Base-by-base conservation (phyloP, 768 basidiomycete genomes). In the Tephrocybe sp. region DNA sequence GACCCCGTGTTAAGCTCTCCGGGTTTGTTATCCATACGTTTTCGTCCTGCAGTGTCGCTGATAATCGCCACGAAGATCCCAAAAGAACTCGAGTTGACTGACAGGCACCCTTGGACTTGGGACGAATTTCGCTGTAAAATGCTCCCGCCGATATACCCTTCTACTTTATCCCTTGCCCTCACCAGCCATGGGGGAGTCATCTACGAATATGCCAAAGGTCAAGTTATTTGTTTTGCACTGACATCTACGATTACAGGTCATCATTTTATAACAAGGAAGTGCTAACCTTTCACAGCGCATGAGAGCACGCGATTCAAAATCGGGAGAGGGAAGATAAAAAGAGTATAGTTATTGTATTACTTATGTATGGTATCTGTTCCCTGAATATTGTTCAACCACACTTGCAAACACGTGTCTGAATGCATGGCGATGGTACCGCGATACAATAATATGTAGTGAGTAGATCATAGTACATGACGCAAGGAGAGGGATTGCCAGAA, bases 1-100 rank as follows among this genome's bases (percentile, higher is more conserved):
- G 63, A 64, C 5, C 47, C 50, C 21, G 57, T 64, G 45, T 63
- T 62, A 23, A 61, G 61, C 52, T 79, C 79, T 49, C 77, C 80
- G 57, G 78, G 82, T 80, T 49, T 18, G 60, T 46, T 27, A 50
- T 4, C 16, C 22, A 22, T 42, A 12, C 11, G 3, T 2, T 34
- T 43, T 9, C 9, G 0, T 31, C 25, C 27, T 15, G 15, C 19
- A 19, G 30, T 2, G 8, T 10, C 27, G 13, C 39, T 50, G 27
- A 51, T 42, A 29, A 1, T 16, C 15, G 42, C 7, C 13, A 37
- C 18, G 4, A 9, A 58, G 57, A 45, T 36, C 13, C 52, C 23
- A 58, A 58, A 49, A 52, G 55, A 49, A 37, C 46, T 11, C 57
- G 57, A 24, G 48, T 58, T 16, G 52, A 52, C 44, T 53, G 51